A percentile compares a stretch with the other conserved stretches of the same genome.
Conservation (phyloP, 345 rosid genomes). For the Odontarrhena argentea region DNA sequence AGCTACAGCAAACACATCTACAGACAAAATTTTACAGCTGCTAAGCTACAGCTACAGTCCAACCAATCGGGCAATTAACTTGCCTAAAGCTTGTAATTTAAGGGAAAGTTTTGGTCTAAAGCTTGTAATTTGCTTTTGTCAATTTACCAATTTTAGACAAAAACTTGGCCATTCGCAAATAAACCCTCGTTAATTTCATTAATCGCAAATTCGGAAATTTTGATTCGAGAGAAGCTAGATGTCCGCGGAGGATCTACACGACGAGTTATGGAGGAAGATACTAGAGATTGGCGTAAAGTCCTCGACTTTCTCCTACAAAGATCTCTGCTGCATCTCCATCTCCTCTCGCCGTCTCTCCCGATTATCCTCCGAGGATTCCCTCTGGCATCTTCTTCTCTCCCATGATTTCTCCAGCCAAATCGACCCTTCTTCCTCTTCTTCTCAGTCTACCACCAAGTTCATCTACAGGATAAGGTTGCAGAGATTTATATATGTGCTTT, state of each 20-base stretch:
- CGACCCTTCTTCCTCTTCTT: constrained; percentile 36
- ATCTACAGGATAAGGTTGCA: constrained; percentile 57
- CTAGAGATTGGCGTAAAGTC: constrained; percentile 56
- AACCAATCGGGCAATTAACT: too few species aligned
- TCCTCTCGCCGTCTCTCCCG: constrained; percentile 69
- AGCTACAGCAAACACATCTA: too few species aligned
- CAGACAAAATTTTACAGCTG: too few species aligned
- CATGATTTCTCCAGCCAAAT: constrained; percentile 47
- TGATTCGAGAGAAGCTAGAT: constrained; percentile 5
- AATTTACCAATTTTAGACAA: too few species aligned
- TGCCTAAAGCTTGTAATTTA: too few species aligned
- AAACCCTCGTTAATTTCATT: too few species aligned
- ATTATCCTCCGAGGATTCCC: constrained; percentile 62
- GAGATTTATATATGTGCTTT: background rate
- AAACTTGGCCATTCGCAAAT: too few species aligned
- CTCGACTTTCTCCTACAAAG: constrained; percentile 54
- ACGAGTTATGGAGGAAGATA: constrained; percentile 79
- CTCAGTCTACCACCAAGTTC: constrained; percentile 43
- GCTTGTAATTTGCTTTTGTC: too few species aligned
- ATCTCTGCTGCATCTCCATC: constrained; percentile 83
- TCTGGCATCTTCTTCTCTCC: constrained; percentile 65
- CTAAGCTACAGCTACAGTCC: too few species aligned
- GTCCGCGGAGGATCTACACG: constrained; percentile 54
- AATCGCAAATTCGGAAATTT: too few species aligned
- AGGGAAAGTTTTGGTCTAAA: too few species aligned